These are phyloP conservation scores for Hyphochytrium catenoides DNA, from an alignment of 352 stramenopile species.

Conservation along the genomic window DNA sequence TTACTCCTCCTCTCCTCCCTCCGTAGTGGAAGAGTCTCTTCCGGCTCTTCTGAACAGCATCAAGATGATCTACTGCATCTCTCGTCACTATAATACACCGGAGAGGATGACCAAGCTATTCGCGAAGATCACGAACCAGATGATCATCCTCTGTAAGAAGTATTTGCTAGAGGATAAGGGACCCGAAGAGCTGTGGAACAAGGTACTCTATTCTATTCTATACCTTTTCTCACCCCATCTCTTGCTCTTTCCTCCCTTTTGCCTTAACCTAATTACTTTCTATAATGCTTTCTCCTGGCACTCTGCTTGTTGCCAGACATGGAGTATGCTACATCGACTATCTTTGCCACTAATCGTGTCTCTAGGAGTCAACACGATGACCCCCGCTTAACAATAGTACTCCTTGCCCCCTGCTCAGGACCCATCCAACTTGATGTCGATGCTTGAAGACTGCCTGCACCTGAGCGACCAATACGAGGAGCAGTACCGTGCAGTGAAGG, in stretches of 20 bases:
- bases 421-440: constrained; percentile 25
- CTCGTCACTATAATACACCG: constrained; percentile 64
- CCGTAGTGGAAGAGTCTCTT: constrained; percentile 33
- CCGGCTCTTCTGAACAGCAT: constrained; percentile 64
- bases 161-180: constrained; percentile 26
- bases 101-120: constrained; percentile 70
- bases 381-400: too few species aligned
- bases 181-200: constrained; percentile 39
- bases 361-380: too few species aligned
- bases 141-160: constrained; percentile 51
- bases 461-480: constrained; percentile 73
- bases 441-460: constrained; percentile 45
- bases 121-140: constrained; percentile 72
- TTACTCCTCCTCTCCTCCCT: constrained; percentile 22
- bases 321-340: too few species aligned
- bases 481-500: constrained; percentile 60
- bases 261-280: too few species aligned
- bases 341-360: too few species aligned
- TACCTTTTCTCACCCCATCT: too few species aligned
- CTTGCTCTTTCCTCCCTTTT: too few species aligned
- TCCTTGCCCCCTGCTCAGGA: too few species aligned
- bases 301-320: too few species aligned
- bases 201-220: too few species aligned
- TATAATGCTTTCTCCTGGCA: too few species aligned
- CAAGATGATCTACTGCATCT: constrained; percentile 71